These are phyloP conservation scores for Cadophora gregata DNA, from an alignment of 2,329 filamentous ascomycete genomes.

Conservation along the genomic window DNA sequence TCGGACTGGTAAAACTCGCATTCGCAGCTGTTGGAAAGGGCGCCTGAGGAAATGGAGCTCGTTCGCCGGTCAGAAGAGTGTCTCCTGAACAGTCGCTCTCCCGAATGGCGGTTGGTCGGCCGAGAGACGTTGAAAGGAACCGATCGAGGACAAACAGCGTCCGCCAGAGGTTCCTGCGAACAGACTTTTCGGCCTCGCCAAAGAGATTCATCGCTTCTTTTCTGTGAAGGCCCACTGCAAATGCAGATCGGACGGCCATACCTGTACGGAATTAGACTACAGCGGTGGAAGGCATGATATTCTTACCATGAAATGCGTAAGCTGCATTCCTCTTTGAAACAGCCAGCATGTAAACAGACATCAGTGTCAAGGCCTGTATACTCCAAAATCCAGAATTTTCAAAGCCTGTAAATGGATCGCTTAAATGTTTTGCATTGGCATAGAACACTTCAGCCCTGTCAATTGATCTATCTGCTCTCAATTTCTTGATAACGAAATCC, in stretches of 20 bases:
- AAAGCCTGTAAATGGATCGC: conserved; percentile 54
- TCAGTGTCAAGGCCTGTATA: conserved; percentile 66
- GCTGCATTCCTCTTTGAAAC: conserved; percentile 68
- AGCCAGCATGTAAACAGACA: conserved; percentile 68
- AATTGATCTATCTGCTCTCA: conserved; percentile 52
- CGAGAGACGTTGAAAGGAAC: conserved; percentile 66
- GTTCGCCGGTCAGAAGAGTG: conserved; percentile 44
- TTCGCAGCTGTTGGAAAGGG: conserved; percentile 29
- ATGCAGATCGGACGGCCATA: conserved; percentile 67
- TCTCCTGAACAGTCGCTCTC: conserved; percentile 66
- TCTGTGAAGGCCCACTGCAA: conserved; percentile 66
- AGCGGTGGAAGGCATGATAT: background rate
- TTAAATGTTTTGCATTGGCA: conserved; percentile 60
- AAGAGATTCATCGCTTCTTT: conserved; percentile 64
- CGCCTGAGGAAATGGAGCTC: conserved; percentile 33
- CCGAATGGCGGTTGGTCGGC: conserved; percentile 65
- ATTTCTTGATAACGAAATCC: conserved; percentile 55
- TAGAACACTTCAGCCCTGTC: conserved; percentile 69
- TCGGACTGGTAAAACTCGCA: conserved; percentile 41
- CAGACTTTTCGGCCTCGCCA: conserved; percentile 50
- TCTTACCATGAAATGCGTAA: conserved; percentile 63
- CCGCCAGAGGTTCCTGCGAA: conserved; percentile 66
- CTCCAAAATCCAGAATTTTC: conserved; percentile 70
- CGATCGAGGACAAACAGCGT: conserved; percentile 69
- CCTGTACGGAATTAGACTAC: conserved; percentile 47